Conservation (phyloP, 2,329 filamentous ascomycete species). For the Chrysoporthe puriensis region DNA sequence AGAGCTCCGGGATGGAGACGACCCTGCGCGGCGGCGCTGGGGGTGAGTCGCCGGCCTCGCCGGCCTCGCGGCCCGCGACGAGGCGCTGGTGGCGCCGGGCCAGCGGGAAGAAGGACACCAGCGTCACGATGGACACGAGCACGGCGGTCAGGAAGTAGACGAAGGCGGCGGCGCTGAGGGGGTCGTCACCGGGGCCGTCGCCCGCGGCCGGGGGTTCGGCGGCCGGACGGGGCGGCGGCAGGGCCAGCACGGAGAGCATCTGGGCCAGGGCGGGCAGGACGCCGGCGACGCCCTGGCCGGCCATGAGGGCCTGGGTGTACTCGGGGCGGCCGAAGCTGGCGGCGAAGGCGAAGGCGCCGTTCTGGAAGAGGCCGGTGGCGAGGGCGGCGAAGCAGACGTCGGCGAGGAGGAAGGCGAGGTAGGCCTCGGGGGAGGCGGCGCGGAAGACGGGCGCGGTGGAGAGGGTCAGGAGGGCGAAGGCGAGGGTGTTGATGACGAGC, state of each 20-base stretch:
- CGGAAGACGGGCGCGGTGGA: slow-evolving; percentile 72
- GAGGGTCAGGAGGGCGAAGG: slow-evolving; percentile 77
- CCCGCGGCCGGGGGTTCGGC: slow-evolving; percentile 9
- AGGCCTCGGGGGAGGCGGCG: slow-evolving; percentile 62
- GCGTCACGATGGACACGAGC: slow-evolving; percentile 68
- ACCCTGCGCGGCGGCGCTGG: slow-evolving; percentile 46
- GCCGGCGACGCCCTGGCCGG: slow-evolving; percentile 88
- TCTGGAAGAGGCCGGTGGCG: slow-evolving; percentile 86
- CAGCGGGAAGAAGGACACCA: slow-evolving; percentile 77
- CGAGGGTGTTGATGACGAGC: slow-evolving; percentile 74
- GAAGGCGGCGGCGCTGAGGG: slow-evolving; percentile 72
- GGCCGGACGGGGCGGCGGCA: slow-evolving; percentile 48
- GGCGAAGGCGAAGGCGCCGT: slow-evolving; percentile 91
- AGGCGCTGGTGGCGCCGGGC: slow-evolving; percentile 62
- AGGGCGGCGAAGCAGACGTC: slow-evolving; percentile 81
- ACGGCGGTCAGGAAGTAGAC: slow-evolving; percentile 91
- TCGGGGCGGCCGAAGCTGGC: slow-evolving; percentile 81
- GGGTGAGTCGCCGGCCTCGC: slow-evolving; percentile 38
- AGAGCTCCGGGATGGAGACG: slow-evolving; percentile 64
- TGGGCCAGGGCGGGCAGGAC: slow-evolving; percentile 88
- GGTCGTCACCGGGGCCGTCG: slow-evolving; percentile 32
- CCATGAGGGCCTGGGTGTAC: slow-evolving; percentile 97
- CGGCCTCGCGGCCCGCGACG: slow-evolving; percentile 49
- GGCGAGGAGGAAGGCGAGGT: slow-evolving; percentile 80
- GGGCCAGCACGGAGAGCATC: slow-evolving; percentile 77